phyloP scores from a whole-genome alignment of 306 rosid genomes.

The Malus sylvestris region DNA sequence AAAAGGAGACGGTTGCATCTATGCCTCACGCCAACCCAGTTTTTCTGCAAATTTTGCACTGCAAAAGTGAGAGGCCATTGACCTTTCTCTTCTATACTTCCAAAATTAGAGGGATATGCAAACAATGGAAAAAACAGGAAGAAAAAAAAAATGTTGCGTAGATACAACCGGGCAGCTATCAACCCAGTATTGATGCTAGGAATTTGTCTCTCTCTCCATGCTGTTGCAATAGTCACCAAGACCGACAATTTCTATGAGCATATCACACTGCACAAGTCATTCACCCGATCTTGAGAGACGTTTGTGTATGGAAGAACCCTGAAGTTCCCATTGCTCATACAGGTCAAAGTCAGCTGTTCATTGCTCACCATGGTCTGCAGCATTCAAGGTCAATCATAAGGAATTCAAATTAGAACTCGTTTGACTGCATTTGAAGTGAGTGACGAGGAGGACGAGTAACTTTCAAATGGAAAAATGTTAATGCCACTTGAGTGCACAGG shows the following conservation, averaged over 20 bases:
- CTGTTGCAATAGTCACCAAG: constrained; percentile 3
- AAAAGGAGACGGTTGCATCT: no score
- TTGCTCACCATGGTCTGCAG: constrained; percentile 88
- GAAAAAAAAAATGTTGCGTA: no score
- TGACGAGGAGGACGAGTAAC: no score
- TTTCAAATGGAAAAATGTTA: no score
- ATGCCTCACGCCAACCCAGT: background rate
- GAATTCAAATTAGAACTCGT: background rate
- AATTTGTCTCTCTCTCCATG: background rate
- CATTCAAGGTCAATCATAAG: background rate
- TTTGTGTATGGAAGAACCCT: constrained; percentile 68
- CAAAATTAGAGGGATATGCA: no score
- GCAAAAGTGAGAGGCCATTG: background rate
- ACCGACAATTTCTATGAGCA: constrained; percentile 34
- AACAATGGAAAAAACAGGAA: no score
- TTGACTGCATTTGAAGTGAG: background rate
- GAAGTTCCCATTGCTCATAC: constrained; percentile 66
- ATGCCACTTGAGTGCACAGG: no score
- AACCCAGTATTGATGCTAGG: constrained; percentile 3
- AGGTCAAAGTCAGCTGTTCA: constrained; percentile 78
- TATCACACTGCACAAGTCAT: constrained; percentile 68
- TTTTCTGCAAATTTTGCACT: background rate
- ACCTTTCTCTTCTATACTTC: background rate
- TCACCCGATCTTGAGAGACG: constrained; percentile 54
- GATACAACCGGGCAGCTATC: background rate